Evolutionary conservation across 1,139 yeast species (phyloP).

Genomic region (Arxiozyma heterogenica): DNA sequence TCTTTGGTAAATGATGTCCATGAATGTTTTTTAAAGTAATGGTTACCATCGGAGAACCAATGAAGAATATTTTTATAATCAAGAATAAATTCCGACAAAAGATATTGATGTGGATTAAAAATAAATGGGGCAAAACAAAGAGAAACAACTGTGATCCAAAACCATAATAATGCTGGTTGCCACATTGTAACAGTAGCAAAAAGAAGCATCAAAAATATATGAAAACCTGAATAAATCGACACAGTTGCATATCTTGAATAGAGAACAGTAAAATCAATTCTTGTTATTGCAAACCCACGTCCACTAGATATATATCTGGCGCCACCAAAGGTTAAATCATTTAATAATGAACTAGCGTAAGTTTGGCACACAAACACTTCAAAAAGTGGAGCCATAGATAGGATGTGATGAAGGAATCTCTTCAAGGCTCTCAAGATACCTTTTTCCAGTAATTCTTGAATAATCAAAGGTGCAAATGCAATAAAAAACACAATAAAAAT

Average conservation of each 20-base stretch:
- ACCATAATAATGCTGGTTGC: constrained; percentile 75
- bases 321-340: constrained; percentile 70
- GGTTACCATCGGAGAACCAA: constrained; percentile 66
- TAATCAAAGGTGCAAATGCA: constrained; percentile 67
- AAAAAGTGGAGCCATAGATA: constrained; percentile 71
- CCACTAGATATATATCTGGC: constrained; percentile 82
- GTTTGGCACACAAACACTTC: constrained; percentile 85
- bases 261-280: constrained; percentile 50
- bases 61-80: constrained; percentile 58
- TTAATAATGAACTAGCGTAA: constrained; percentile 60
- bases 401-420: constrained; percentile 54
- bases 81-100: constrained; percentile 55
- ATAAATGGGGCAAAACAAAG: constrained; percentile 70
- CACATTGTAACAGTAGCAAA: constrained; percentile 64
- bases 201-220: constrained; percentile 46
- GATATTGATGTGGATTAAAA: constrained; percentile 82
- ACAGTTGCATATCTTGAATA: constrained; percentile 57
- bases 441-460: constrained; percentile 73
- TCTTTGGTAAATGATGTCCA: constrained; percentile 53
- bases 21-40: constrained; percentile 40
- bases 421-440: constrained; percentile 57
- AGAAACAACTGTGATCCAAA: constrained; percentile 67
- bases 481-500: constrained; percentile 78
- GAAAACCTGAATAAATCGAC: constrained; percentile 59
- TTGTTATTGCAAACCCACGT: constrained; percentile 69